Base-by-base conservation (phyloP, 306 rosid species). In the Luffa acutangula region DNA sequence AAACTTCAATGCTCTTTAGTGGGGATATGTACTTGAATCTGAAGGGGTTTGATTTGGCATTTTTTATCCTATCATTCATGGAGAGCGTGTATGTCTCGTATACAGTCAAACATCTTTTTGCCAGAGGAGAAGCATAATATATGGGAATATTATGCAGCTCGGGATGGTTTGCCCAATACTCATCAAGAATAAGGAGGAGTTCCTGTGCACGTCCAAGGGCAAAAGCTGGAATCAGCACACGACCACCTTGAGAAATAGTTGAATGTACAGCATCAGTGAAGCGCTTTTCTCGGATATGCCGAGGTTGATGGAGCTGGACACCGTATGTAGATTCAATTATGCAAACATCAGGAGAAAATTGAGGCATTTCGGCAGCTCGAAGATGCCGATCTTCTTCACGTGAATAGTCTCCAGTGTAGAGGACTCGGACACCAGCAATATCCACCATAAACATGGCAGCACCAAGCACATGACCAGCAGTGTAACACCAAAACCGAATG, bases 371-470 rank as follows among this genome's bases (percentile, higher is more conserved):
- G 15, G 98, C 98, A 80, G 98, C 97, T 64, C 91, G 91, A 57
- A 94, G 97, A 89, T 94, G 98, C 10, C 98, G 84, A 67, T 94
- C 98, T 83, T 94, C 98, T 84, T 92, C 98, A 36, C 97, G 98
- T 3, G 98, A 94, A 85, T 92, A 94, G 64, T 94, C 98, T 80
- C 98, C 98, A n/a, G 97, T 94, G 84, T 94, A 94, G 36, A 94
- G 88, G 59, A 94, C 92, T 73, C 98, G 85, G 75, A 94, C 97
- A 66, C 98, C 95, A 4, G 97, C 98, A 25, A 94, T 91, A 83
- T 94, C 98, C 82, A 94, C 98, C 98, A 94, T 94, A 80, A 94
- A 94, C 98, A 94, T 94, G 76, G 98, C 98, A 87, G 98, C 98
- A 83, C 98, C 98, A 80, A 94, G 97, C 76, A 94, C 97, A 79